Percentiles rank a stretch among this genome's conserved stretches.
phyloP scores from a whole-genome alignment of 176 grass and related monocot genomes.

The Avena insularis region DNA sequence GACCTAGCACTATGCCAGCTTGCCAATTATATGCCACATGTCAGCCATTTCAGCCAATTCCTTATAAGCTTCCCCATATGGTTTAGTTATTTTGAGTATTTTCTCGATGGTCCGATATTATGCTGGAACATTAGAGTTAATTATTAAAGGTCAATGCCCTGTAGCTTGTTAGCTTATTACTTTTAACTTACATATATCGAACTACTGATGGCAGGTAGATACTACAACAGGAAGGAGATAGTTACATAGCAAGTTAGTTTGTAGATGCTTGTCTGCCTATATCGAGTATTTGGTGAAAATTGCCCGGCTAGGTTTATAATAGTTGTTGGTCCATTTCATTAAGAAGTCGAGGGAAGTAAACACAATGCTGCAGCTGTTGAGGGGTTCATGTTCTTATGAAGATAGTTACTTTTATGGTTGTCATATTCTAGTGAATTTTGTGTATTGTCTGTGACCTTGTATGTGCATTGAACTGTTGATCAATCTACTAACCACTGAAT shows the following conservation, averaged over 20 bases:
- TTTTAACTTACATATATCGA: not conserved
- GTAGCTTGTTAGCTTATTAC: too few species aligned
- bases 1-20: not conserved
- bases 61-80: not conserved
- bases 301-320: not conserved
- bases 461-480: not conserved
- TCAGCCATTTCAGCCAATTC: not conserved
- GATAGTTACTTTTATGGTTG: not conserved
- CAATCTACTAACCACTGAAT: not conserved
- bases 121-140: not conserved
- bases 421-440: not conserved
- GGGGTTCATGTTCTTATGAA: not conserved
- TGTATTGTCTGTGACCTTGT: not conserved
- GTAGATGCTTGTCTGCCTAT: not conserved
- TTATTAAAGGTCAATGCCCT: not conserved
- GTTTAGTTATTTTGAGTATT: constrained; percentile 1
- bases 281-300: not conserved
- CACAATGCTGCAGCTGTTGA: not conserved
- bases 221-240: not conserved
- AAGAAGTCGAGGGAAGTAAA: not conserved
- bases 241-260: not conserved
- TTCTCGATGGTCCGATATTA: not conserved
- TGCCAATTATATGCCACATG: not conserved
- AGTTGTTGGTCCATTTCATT: not conserved
- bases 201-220: not conserved